phyloP scores from a whole-genome alignment of 306 rosid species.

The Morella rubra region DNA sequence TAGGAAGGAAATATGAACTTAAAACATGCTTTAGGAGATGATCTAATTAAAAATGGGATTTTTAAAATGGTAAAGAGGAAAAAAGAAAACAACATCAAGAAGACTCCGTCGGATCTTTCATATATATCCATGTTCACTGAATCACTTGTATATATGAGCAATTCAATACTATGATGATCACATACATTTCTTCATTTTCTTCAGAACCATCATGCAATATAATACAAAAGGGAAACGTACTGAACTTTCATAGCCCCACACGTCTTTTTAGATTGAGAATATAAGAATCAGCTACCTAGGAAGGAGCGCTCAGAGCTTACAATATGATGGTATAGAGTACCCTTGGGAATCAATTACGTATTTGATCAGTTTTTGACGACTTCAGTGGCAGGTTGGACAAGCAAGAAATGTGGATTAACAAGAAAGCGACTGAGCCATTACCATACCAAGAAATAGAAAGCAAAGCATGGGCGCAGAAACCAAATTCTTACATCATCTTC shows the following conservation, averaged over 20 bases:
- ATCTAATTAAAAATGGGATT: too few species aligned
- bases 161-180: too few species aligned
- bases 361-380: neutral
- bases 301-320: neutral
- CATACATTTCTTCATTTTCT: neutral
- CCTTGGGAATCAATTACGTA: neutral
- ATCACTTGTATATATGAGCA: too few species aligned
- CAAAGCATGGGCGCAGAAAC: conserved; percentile 37
- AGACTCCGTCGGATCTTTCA: too few species aligned
- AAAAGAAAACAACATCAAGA: too few species aligned
- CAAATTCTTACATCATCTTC: conserved; percentile 53
- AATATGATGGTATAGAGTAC: neutral
- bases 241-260: too few species aligned
- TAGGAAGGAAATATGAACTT: neutral
- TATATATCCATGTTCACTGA: too few species aligned
- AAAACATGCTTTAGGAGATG: neutral
- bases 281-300: neutral
- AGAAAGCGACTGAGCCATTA: conserved; percentile 12
- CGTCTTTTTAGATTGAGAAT: neutral
- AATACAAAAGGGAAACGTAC: too few species aligned
- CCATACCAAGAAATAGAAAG: conserved; percentile 5
- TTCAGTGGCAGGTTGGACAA: conserved; percentile 43
- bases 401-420: conserved; percentile 27
- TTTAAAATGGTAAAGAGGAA: too few species aligned
- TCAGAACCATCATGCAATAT: neutral